Base-by-base conservation (phyloP, 305 asterid genomes). In the Solanum hybrid region DNA sequence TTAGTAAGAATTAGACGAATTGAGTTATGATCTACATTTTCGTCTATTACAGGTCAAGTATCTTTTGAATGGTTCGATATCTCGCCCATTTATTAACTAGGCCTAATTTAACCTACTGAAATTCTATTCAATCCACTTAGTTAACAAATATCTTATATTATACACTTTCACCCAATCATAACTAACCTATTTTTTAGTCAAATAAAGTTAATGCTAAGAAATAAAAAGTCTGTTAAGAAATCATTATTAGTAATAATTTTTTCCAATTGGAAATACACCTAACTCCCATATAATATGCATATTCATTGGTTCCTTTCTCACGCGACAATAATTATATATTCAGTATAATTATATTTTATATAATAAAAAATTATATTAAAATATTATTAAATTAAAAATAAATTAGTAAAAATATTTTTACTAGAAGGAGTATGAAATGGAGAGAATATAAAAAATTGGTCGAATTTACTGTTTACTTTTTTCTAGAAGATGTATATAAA, bases 31-130 rank as follows among this genome's bases (percentile, higher is more conserved):
- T 57, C 69, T 57, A 57, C 10, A 57, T 57, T 57, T 57, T 57
- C 8, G 0, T 6, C 4, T 57, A 57, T 61, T n/a, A 0, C 1
- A 10, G 1, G 1, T 0, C 14, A 61, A 2, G 29, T n/a, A 67
- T 5, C 29, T n/a, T 10, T 67, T 67, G 75, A 12, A 11, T 2
- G 76, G 2, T 11, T 69, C 5, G 28, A 24, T 4, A 24, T 10
- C 7, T 67, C 7, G 2, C 11, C 11, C 11, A 64, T 64, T 64
- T 22, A 64, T 8, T 64, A 64, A 22, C 28, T 64, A 11, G 5
- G 11, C 11, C 11, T 6, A 64, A 24, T 24, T 69, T 69, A 11
- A 24, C 4, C 12, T 1, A 11, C 14, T 13, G 57, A 42, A 4
- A 13, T 42, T 42, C 57, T 42, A 42, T 13, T 42, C 57, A 42